These are phyloP conservation scores for Aspergillus aculeatus DNA, from an alignment of 2,329 filamentous ascomycete genomes.

Conservation along the genomic window DNA sequence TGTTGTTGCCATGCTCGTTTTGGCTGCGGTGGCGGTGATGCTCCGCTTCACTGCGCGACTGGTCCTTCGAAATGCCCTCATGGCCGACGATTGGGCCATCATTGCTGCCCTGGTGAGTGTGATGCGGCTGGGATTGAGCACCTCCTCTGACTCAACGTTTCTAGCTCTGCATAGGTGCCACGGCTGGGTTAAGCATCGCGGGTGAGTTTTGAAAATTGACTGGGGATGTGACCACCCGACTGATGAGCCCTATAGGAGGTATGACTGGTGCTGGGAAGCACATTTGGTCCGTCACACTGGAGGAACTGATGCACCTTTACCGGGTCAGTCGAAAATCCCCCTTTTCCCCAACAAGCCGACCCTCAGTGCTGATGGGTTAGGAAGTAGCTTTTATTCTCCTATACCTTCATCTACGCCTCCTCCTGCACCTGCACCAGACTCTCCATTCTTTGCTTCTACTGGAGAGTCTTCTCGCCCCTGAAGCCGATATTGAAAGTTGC, in stretches of 20 bases:
- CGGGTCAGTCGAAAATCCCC: constrained; percentile 5
- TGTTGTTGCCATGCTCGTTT: constrained; percentile 10
- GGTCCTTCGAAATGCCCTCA: constrained; percentile 8
- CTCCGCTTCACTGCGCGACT: constrained; percentile 17
- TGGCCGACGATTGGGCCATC: constrained; percentile 19
- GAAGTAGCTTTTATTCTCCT: constrained; percentile 13
- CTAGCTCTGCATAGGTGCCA: constrained; percentile 9
- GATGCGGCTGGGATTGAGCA: neutral
- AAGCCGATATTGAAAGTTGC: constrained; percentile 8
- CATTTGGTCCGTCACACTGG: constrained; percentile 12
- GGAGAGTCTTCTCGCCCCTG: constrained; percentile 20
- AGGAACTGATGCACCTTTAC: constrained; percentile 10
- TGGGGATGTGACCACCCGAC: too few relatives aligned
- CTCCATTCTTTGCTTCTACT: constrained; percentile 26
- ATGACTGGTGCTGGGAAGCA: constrained; percentile 12
- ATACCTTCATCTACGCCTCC: constrained; percentile 18
- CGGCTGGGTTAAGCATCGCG: constrained; percentile 9
- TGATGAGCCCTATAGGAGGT: constrained; percentile 1
- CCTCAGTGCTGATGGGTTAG: neutral
- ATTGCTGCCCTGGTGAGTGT: constrained; percentile 11
- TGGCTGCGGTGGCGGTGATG: constrained; percentile 10
- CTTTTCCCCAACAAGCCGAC: neutral
- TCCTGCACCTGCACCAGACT: constrained; percentile 18
- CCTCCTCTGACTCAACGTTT: neutral
- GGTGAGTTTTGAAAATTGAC: neutral